phyloP scores from a whole-genome alignment of 208 protist species.

The Polymyxa betae region DNA sequence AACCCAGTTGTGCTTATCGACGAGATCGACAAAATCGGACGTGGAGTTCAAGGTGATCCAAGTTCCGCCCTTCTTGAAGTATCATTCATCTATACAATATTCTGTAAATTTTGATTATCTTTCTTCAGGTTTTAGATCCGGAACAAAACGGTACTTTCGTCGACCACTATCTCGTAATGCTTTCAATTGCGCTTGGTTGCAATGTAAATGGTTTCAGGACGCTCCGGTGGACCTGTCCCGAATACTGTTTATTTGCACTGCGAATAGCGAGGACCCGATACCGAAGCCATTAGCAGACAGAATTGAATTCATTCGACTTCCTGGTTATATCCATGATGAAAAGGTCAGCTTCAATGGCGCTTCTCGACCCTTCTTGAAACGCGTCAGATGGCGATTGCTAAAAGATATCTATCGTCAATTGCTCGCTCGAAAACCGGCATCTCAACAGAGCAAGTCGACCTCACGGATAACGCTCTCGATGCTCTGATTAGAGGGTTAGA shows the following conservation, averaged over 20 bases:
- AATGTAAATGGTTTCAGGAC: conserved; percentile 67
- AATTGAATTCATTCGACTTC: conserved; percentile 79
- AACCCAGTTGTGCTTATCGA: conserved; percentile 89
- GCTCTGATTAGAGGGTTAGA: conserved; percentile 68
- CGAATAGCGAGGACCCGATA: conserved; percentile 80
- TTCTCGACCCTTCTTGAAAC: conserved; percentile 77
- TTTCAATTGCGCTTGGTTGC: background rate
- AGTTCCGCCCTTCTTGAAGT: conserved; percentile 80
- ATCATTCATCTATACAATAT: too few species aligned
- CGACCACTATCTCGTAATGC: conserved; percentile 79
- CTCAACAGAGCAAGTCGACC: conserved; percentile 26
- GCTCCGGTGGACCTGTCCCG: conserved; percentile 74
- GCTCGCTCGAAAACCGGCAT: conserved; percentile 68
- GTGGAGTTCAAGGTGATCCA: conserved; percentile 78
- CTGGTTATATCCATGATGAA: conserved; percentile 77
- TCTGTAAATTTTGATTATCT: too few species aligned
- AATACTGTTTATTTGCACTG: conserved; percentile 84
- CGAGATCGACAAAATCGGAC: conserved; percentile 84
- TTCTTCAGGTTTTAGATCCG: conserved; percentile 83
- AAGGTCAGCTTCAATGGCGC: conserved; percentile 66
- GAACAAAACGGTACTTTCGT: conserved; percentile 82
- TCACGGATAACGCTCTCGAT: conserved; percentile 66
- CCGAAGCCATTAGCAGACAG: conserved; percentile 80
- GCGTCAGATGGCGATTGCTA: conserved; percentile 77
- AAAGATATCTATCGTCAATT: conserved; percentile 75